A percentile compares a stretch with the other conserved stretches of the same genome.
Evolutionary conservation across 768 basidiomycete species (phyloP).

Genomic region (Fomitopsis pulvina): DNA sequence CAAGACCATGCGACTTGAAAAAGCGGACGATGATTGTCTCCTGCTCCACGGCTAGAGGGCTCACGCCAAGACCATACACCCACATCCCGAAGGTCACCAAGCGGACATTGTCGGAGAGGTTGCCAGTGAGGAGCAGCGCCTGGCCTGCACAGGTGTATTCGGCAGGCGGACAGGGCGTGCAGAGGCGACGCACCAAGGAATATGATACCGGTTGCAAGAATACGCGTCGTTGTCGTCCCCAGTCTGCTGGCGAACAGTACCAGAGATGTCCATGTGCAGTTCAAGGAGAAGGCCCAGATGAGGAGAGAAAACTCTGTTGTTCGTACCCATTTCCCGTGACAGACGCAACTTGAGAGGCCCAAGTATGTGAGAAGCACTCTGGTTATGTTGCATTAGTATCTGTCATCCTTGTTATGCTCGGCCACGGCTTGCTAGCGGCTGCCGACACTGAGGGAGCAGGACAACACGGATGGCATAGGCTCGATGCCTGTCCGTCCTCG

Average conservation of each 20-base stretch:
- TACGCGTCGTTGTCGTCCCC: constrained; percentile 65
- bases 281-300: constrained; percentile 70
- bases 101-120: constrained; percentile 51
- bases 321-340: constrained; percentile 62
- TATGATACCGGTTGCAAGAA: constrained; percentile 70
- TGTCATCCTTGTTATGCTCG: too few relatives aligned
- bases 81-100: constrained; percentile 73
- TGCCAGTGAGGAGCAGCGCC: constrained; percentile 58
- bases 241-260: constrained; percentile 61
- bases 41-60: constrained; percentile 77
- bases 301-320: constrained; percentile 76
- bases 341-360: constrained; percentile 73
- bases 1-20: constrained; percentile 70
- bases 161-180: background rate
- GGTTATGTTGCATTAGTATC: constrained; percentile 1
- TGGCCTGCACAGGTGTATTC: constrained; percentile 43
- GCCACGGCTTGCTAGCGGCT: constrained; percentile 58
- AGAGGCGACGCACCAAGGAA: constrained; percentile 40
- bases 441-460: constrained; percentile 64
- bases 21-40: constrained; percentile 82
- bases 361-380: constrained; percentile 65
- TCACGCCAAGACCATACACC: constrained; percentile 72
- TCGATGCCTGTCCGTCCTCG: constrained; percentile 4
- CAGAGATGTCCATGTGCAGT: constrained; percentile 73
- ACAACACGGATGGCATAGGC: constrained; percentile 47